Base-by-base conservation (phyloP, 768 basidiomycete species). In the Stropharia rugosoannulata region DNA sequence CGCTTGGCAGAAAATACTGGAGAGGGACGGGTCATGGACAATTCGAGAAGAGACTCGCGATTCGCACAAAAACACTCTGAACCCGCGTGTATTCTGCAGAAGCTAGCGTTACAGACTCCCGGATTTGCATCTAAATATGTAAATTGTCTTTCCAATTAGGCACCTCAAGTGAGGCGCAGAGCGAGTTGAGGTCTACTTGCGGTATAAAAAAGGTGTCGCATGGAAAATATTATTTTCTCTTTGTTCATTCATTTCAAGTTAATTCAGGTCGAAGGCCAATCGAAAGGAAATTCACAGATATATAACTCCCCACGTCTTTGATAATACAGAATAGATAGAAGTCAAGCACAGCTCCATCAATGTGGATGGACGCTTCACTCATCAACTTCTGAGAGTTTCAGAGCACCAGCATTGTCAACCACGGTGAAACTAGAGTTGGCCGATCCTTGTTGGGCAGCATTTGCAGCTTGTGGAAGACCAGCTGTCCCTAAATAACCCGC, bases 401-500 rank as follows among this genome's bases (percentile, higher is more conserved):
- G 52, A 5, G 83, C 76, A 32, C 80, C 83, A 27, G 72, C 63
- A 62, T 89, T 89, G 5, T 63, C 65, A 42, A 90, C 74, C n/a
- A 82, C n/a, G 1, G 83, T 86, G 56, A 81, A 88, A 44, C 61
- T 65, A 0, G 68, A 66, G 6, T 63, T 77, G 1, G 70, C 71
- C 39, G 66, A 64, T 2, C 73, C 78, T 27, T 57, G 73, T 62
- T 77, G 75, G 12, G 68, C 69, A 2, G 84, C 78, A 1, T 69
- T 64, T 0, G 75, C 78, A 16, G 66, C 36, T 3, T 59, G 40
- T 67, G 15, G 78, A 9, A 90, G 70, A 1, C 61, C 69, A 0
- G 76, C 65, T 0, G 82, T 79, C 1, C 87, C 87, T 2, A 86
- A 67, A 13, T 68, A 70, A 1, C 87, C 86, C 1, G 83, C 86